These are phyloP conservation scores for Amorphotheca resinae DNA, from an alignment of 495 filamentous ascomycete genomes.

Conservation along the genomic window DNA sequence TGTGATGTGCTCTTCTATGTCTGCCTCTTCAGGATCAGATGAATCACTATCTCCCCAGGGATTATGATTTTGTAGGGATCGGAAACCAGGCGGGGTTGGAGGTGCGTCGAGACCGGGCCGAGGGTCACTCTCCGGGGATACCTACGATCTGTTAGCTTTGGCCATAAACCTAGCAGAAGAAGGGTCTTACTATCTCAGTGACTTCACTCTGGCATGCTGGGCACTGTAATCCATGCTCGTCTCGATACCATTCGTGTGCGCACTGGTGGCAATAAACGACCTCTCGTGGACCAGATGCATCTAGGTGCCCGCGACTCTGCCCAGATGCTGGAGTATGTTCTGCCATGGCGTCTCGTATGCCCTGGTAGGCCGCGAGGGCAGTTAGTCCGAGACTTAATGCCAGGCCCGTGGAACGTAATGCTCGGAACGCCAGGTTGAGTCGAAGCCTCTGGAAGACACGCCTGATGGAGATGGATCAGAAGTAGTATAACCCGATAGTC, in stretches of 20 bases:
- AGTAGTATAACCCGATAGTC: not conserved
- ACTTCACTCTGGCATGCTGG: constrained; percentile 68
- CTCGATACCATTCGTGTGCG: constrained; percentile 62
- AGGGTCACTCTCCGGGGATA: constrained; percentile 30
- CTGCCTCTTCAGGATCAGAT: constrained; percentile 34
- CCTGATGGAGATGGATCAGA: not conserved
- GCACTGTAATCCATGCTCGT: constrained; percentile 54
- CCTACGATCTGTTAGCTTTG: constrained; percentile 22
- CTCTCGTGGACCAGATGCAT: constrained; percentile 39
- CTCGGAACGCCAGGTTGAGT: constrained; percentile 34
- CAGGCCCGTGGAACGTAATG: constrained; percentile 33
- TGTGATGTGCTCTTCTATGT: constrained; percentile 35
- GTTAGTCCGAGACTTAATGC: constrained; percentile 35
- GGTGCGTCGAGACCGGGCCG: constrained; percentile 25
- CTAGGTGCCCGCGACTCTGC: constrained; percentile 18
- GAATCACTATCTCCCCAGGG: constrained; percentile 30
- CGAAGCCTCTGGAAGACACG: not conserved
- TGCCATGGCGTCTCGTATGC: constrained; percentile 29
- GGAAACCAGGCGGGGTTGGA: constrained; percentile 24
- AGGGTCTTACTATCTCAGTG: constrained; percentile 62
- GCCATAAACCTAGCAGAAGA: constrained; percentile 3
- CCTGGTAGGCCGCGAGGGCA: constrained; percentile 34
- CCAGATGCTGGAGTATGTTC: constrained; percentile 10
- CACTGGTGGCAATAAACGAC: constrained; percentile 76
- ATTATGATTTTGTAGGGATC: constrained; percentile 21